phyloP scores from a whole-genome alignment of 192 early-diverging fungal species.

The Diversispora epigaea region DNA sequence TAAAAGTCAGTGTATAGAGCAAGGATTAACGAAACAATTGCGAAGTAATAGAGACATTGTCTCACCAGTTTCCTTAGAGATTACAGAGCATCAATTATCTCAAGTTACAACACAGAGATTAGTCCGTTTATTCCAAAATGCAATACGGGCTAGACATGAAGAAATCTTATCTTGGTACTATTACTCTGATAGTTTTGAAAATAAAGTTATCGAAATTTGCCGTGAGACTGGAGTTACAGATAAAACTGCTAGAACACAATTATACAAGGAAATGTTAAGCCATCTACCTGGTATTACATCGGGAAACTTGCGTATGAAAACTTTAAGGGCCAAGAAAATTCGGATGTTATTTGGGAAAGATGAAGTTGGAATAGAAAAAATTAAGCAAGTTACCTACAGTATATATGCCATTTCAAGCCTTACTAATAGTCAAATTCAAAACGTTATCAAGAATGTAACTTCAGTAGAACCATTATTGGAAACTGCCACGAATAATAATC shows the following conservation, averaged over 20 bases:
- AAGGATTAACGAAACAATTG: slow-evolving; percentile 10
- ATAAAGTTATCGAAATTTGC: too few relatives aligned
- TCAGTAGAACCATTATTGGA: not conserved
- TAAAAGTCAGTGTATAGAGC: slow-evolving; percentile 24
- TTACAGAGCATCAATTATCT: not conserved
- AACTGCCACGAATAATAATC: slow-evolving; percentile 1
- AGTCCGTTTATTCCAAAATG: too few relatives aligned
- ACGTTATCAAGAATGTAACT: too few relatives aligned
- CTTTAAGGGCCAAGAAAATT: slow-evolving; percentile 22
- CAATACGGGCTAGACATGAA: too few relatives aligned
- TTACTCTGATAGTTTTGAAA: too few relatives aligned
- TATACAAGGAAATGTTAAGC: too few relatives aligned
- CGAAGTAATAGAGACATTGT: slow-evolving; percentile 5
- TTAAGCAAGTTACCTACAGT: slow-evolving; percentile 15
- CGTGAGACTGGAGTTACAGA: too few relatives aligned
- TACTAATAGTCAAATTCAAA: not conserved
- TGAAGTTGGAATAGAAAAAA: slow-evolving; percentile 26
- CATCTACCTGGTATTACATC: too few relatives aligned
- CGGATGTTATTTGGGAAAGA: too few relatives aligned
- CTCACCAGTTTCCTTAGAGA: slow-evolving; percentile 8
- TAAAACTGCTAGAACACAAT: too few relatives aligned
- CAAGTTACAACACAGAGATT: slow-evolving; percentile 14
- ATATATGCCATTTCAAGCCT: slow-evolving; percentile 6
- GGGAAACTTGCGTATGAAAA: slow-evolving; percentile 18
- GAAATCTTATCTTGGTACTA: too few relatives aligned